These are phyloP conservation scores for Metschnikowia matae DNA, from an alignment of 805 yeast genomes.

Conservation along the genomic window DNA sequence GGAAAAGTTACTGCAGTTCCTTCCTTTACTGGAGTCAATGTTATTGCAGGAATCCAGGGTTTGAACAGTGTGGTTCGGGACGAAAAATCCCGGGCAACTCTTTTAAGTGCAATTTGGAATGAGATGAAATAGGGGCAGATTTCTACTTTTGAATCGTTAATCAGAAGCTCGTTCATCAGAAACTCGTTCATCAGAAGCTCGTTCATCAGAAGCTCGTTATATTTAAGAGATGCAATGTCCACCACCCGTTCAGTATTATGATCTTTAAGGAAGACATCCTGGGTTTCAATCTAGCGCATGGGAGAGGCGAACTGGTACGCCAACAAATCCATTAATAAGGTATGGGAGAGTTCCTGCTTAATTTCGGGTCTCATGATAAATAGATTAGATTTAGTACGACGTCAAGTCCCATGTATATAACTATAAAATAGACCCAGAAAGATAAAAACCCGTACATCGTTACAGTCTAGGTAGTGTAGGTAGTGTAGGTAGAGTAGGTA, in stretches of 20 bases:
- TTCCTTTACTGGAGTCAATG: constrained; percentile 20
- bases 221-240: constrained; percentile 59
- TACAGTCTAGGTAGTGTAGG: too few species aligned
- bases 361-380: constrained; percentile 79
- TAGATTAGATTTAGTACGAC: too few species aligned
- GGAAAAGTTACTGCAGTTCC: constrained; percentile 23
- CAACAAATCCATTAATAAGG: constrained; percentile 87
- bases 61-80: constrained; percentile 3
- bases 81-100: not conserved
- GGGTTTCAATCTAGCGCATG: constrained; percentile 99
- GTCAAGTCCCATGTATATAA: too few species aligned
- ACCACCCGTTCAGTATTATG: constrained; percentile 96
- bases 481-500: too few species aligned
- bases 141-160: constrained; percentile 1
- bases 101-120: constrained; percentile 4
- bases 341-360: constrained; percentile 96
- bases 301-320: constrained; percentile 99
- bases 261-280: constrained; percentile 92
- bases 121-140: constrained; percentile 8
- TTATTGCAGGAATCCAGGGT: not conserved
- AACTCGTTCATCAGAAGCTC: constrained; percentile 1
- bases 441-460: too few species aligned
- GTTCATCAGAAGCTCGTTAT: not conserved
- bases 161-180: not conserved
- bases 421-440: too few species aligned